phyloP scores from a whole-genome alignment of 352 stramenopile species.

The Thalassiosira hispida region DNA sequence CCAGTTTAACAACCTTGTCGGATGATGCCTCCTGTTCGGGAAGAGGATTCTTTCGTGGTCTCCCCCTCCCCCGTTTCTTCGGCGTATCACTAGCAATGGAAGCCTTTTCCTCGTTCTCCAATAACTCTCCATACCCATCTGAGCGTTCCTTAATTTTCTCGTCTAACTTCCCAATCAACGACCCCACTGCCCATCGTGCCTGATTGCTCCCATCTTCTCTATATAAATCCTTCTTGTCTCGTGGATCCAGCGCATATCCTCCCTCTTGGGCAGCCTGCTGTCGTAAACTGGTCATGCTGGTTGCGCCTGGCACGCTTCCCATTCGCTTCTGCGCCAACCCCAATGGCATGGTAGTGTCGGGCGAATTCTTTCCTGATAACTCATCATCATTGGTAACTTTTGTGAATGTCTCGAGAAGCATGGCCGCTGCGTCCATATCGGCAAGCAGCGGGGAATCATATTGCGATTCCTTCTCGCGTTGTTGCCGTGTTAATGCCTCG shows the following conservation, averaged over 20 bases:
- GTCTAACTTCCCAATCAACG: conserved; percentile 54
- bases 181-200: conserved; percentile 41
- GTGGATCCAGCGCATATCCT: conserved; percentile 25
- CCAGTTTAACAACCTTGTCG: conserved; percentile 16
- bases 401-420: conserved; percentile 54
- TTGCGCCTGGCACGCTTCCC: conserved; percentile 48
- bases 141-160: conserved; percentile 50
- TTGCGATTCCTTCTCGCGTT: conserved; percentile 7
- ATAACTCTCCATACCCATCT: conserved; percentile 16
- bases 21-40: conserved; percentile 4
- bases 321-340: conserved; percentile 45
- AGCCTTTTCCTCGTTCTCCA: neutral
- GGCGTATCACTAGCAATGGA: conserved; percentile 6
- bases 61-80: conserved; percentile 37
- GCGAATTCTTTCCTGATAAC: neutral
- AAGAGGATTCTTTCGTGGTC: conserved; percentile 36
- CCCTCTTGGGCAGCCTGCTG: conserved; percentile 38
- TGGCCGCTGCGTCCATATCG: conserved; percentile 52
- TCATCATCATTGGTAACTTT: conserved; percentile 8
- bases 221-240: conserved; percentile 43
- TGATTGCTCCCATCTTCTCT: conserved; percentile 32
- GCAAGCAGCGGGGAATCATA: conserved; percentile 38
- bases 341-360: neutral
- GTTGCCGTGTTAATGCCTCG: conserved; percentile 37
- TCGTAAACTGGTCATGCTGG: conserved; percentile 34